Base-by-base conservation (phyloP, 2,329 filamentous ascomycete species). In the Xylariales sp. region DNA sequence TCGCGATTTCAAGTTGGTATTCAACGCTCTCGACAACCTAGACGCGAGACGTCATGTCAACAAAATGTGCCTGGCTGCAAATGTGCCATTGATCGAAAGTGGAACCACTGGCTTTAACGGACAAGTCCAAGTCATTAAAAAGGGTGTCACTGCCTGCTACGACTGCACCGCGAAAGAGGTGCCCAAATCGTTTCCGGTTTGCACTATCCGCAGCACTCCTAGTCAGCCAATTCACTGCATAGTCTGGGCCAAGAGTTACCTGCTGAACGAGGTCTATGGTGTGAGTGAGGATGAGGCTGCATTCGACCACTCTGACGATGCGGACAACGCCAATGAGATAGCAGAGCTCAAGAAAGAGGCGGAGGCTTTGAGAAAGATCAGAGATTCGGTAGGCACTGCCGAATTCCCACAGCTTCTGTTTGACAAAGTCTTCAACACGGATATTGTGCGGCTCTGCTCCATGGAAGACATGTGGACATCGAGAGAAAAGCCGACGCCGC, bases 391-490 rank as follows among this genome's bases (percentile, higher is more conserved):
- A 57, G 89, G 88, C 21, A 89, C 83, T 0, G 67, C 78, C 1
- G 74, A 85, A 5, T 97, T 97, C 52, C 70, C 85, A 1, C 73
- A 81, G 46, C 76, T 86, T 54, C 78, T 98, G 1, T 97, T 97
- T 55, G 78, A 95, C 55, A 98, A 97, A 59, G 90, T 97, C 4
- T 98, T 93, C 63, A 78, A 81, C 44, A 72, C 85, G 34, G 93
- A 98, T 54, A 85, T 98, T 38, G 72, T 84, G 46, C 79, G 93
- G 13, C 61, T 98, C 40, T 76, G 82, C 28, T 85, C 83, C 12
- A 94, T 96, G 78, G 84, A 93, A 55, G 91, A 94, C 46, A 95
- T 97, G 88, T 98, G 93, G 93, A 94, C 89, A 62, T 81, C 78
- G 4, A 78, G 89, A 48, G 78, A 78, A 44, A 72, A 83, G 2